These are phyloP conservation scores for Wallacemonas sp. DNA, from an alignment of 208 protist genomes.

Conservation along the genomic window DNA sequence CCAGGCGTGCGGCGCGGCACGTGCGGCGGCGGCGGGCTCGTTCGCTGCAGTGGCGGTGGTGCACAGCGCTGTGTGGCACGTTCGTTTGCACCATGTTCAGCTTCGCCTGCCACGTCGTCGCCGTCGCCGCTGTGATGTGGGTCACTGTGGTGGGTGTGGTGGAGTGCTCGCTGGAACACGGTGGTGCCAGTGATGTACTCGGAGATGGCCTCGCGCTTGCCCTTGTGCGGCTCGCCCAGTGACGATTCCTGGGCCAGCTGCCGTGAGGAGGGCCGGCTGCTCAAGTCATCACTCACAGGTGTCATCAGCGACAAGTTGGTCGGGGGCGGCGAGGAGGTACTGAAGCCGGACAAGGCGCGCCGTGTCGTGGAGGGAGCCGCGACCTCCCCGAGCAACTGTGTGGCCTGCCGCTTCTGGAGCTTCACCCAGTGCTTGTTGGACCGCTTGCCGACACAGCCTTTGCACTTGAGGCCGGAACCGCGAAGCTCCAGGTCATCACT, in stretches of 20 bases:
- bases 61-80: not conserved
- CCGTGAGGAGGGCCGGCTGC: not conserved
- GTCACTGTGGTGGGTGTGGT: conserved; percentile 1
- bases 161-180: conserved; percentile 29
- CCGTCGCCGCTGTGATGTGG: no score
- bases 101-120: no score
- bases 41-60: not conserved
- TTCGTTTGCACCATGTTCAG: not conserved
- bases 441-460: conserved; percentile 40
- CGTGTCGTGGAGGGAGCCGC: not conserved
- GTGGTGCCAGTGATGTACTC: conserved; percentile 68
- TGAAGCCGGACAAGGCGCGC: conserved; percentile 6
- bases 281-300: not conserved
- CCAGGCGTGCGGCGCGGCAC: not conserved
- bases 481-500: conserved; percentile 39
- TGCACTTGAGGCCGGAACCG: conserved; percentile 55
- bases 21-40: not conserved
- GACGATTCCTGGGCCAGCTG: no score
- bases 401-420: conserved; percentile 42
- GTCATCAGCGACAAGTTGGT: not conserved
- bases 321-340: not conserved
- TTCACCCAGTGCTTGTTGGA: conserved; percentile 34
- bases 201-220: conserved; percentile 26
- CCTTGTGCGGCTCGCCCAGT: not conserved
- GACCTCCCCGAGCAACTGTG: conserved; percentile 21